These are phyloP conservation scores for Penicillium coffeae DNA, from an alignment of 495 filamentous ascomycete genomes.

Conservation along the genomic window DNA sequence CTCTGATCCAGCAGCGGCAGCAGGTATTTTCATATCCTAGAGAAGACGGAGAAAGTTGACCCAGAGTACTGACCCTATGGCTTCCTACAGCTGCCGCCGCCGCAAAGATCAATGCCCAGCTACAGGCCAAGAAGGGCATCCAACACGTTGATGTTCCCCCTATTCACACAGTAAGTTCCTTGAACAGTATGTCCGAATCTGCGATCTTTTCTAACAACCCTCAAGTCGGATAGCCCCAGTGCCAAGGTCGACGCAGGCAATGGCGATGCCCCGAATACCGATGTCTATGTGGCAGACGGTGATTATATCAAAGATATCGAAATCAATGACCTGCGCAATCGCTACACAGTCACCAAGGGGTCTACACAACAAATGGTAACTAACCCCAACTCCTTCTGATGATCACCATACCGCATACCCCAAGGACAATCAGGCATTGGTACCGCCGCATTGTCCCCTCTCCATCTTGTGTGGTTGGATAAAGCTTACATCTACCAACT, in stretches of 20 bases:
- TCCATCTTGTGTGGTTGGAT: slow-evolving; percentile 57
- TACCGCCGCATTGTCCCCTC: slow-evolving; percentile 29
- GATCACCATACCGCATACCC: too few relatives aligned
- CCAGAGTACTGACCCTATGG: slow-evolving; percentile 16
- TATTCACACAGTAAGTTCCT: slow-evolving; percentile 58
- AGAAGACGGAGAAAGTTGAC: not conserved
- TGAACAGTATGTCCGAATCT: not conserved
- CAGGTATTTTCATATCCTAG: slow-evolving; percentile 49
- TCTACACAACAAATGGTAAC: slow-evolving; percentile 99
- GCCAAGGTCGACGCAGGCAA: slow-evolving; percentile 41
- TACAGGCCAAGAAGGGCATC: slow-evolving; percentile 88
- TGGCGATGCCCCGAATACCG: slow-evolving; percentile 54
- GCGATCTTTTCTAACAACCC: slow-evolving; percentile 5
- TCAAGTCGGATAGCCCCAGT: slow-evolving; percentile 49
- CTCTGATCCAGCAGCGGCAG: slow-evolving; percentile 77
- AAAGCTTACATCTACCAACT: slow-evolving; percentile 81
- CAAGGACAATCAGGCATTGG: too few relatives aligned
- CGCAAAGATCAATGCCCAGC: slow-evolving; percentile 86
- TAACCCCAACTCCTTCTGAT: slow-evolving; percentile 69
- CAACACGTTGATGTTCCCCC: slow-evolving; percentile 94
- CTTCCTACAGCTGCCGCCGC: slow-evolving; percentile 72
- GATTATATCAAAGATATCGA: slow-evolving; percentile 98
- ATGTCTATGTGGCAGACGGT: slow-evolving; percentile 90
- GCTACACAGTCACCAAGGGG: slow-evolving; percentile 96
- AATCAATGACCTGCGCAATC: slow-evolving; percentile 95